Evolutionary conservation across 1,139 yeast genomes (phyloP), one percentile per base, ranked within the genome.

Genomic region (Candida albicans): DNA sequence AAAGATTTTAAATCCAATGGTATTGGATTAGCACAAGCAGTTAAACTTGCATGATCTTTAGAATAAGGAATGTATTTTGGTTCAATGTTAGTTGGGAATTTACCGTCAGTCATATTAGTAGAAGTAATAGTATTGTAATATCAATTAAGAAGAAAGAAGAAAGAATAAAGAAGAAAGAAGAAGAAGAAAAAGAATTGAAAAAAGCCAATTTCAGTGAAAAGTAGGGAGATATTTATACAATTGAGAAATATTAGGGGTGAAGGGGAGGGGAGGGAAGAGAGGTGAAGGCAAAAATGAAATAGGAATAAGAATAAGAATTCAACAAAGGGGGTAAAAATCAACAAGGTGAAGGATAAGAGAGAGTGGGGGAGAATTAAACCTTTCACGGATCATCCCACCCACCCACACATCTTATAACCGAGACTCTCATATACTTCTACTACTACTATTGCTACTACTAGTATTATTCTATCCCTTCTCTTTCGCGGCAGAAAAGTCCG

Each of bases 41-140:
- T 62, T 39, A 79, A 60, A 32, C 58, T 70, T 6, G 67, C 68
- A 46, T 65, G 63, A 39, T 64, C 81, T 46, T 72, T 65, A 31
- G 70, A 52, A 66, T 73, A 76, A 43, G 88, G 87, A 44, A 84
- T 71, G 67, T 82, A 82, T 52, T 71, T 68, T 52, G 83, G 74
- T 49, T 70, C 66, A 50, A 77, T 65, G 53, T 74, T 77, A 40
- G 80, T 65, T 49, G 87, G 87, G 61, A 82, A 67, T 41, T 44
- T 29, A 29, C 14, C 14, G 14, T 31, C 28, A 30, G 39, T 22
- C 39, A 37, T 37, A 30, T 33, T 30, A 8, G n/a, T 27, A 27
- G 28, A 8, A 8, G 28, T 25, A 25, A 8, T 25, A 25, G n/a
- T n/a, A 25, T 25, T 25, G 28, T 9, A 27, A 27, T 6, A 11